Evolutionary conservation across 2,329 filamentous ascomycete genomes (phyloP), one percentile per base, ranked within the genome.

Genomic region (Beauveria bassiana): DNA sequence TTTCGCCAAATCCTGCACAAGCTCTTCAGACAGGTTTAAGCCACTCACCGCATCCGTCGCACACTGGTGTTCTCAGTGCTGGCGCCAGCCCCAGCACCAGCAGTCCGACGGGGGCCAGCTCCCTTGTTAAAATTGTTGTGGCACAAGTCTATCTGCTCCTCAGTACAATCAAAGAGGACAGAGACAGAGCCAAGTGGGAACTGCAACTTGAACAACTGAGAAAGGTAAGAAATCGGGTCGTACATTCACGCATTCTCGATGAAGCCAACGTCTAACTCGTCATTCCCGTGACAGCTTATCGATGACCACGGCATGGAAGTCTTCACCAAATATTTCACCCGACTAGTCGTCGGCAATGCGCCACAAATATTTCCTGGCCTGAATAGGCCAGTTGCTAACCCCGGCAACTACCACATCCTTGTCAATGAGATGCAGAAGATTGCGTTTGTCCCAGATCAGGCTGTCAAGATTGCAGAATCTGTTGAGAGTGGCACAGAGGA

Each of bases 231-330:
- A 38, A 58, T 62, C 47, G 63, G 28, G 59, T 62, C 34, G 14
- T 22, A 24, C n/a, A 22, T 16, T 12, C 28, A 22, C 40, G 47
- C 26, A 3, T 9, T 16, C 42, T 43, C 47, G 54, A 65, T 72
- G 55, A n/a, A 28, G 12, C 50, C n/a, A 26, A 28, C 22, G 3
- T 49, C 59, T 61, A 51, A 61, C 51, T 9, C 16, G 16, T n/a
- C 20, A 38, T 24, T 28, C 31, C 14, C 5, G 9, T 26, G n/a
- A 52, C 66, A 96, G 90, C 87, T 98, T 74, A 89, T 98, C 79
- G 88, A 96, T 85, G 93, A 93, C 71, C 88, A 96, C 92, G 93
- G 93, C 73, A 99, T 99, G 93, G 96, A 99, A 82, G 92, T 97
- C 73, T 97, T 93, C 75, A 87, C 91, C 64, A 96, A 93, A 80